phyloP scores from a whole-genome alignment of 306 rosid species.

The Cotoneaster glaucophyllus region DNA sequence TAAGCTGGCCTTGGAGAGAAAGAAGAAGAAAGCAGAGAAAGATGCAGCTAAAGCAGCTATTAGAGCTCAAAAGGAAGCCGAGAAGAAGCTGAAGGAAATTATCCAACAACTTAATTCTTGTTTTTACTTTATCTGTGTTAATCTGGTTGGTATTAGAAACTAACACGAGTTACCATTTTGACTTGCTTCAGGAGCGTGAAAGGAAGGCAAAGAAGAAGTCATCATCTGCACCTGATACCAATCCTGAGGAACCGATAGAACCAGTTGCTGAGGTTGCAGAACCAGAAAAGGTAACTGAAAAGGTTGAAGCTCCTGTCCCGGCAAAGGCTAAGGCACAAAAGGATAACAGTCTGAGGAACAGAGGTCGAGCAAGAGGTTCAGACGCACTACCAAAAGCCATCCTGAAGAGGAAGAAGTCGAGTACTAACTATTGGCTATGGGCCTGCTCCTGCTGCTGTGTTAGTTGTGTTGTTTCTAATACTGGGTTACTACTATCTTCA shows the following conservation, averaged over 20 bases:
- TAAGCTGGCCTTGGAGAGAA: slow-evolving; percentile 83
- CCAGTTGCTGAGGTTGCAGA: slow-evolving; percentile 37
- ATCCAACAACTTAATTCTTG: slow-evolving; percentile 1
- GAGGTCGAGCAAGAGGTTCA: slow-evolving; percentile 45
- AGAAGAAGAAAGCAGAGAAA: slow-evolving; percentile 75
- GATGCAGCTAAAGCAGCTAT: slow-evolving; percentile 74
- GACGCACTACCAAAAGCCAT: slow-evolving; percentile 50
- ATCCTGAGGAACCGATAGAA: slow-evolving; percentile 46
- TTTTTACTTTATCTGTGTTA: neutral
- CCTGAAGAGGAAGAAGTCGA: slow-evolving; percentile 65
- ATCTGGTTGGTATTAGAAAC: neutral
- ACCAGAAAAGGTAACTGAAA: slow-evolving; percentile 40
- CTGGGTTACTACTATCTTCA: neutral
- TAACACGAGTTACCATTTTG: neutral
- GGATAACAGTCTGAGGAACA: slow-evolving; percentile 43
- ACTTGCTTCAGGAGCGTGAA: slow-evolving; percentile 63
- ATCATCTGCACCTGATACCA: slow-evolving; percentile 20
- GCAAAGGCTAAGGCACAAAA: slow-evolving; percentile 42
- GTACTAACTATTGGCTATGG: slow-evolving; percentile 61
- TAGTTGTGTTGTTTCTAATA: slow-evolving; percentile 12
- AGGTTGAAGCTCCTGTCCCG: slow-evolving; percentile 30
- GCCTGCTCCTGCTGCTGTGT: slow-evolving; percentile 50
- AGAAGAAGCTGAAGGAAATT: slow-evolving; percentile 78
- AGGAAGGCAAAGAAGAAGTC: slow-evolving; percentile 86
- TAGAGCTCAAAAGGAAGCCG: slow-evolving; percentile 82